These are phyloP conservation scores for Candida suzukii DNA, from an alignment of 805 yeast species.

Conservation along the genomic window DNA sequence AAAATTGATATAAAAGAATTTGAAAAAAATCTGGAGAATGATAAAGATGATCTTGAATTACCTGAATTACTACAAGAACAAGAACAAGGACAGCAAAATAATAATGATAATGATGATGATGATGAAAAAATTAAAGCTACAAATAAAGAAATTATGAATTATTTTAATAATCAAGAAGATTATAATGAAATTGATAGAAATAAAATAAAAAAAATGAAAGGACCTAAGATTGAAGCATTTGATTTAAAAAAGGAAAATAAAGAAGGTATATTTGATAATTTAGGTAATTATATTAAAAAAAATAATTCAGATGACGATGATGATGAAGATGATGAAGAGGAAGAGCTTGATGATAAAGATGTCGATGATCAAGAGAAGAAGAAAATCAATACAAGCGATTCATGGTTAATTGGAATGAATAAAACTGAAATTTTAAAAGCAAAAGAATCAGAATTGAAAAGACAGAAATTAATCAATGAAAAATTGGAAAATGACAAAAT, in stretches of 20 bases:
- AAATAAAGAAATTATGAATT: conserved; percentile 8
- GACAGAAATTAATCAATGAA: conserved; percentile 18
- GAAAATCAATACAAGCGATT: conserved; percentile 25
- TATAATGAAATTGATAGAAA: conserved; percentile 4
- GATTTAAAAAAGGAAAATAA: conserved; percentile 48
- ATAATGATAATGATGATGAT: conserved; percentile 3
- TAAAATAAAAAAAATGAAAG: conserved; percentile 9
- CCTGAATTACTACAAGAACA: background rate
- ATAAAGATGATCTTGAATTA: conserved; percentile 5
- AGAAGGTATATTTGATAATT: conserved; percentile 54
- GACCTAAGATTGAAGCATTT: conserved; percentile 55
- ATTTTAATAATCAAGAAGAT: conserved; percentile 24
- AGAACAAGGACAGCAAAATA: too few relatives aligned
- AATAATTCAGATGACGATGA: conserved; percentile 4
- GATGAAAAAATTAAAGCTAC: conserved; percentile 2
- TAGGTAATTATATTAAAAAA: conserved; percentile 48
- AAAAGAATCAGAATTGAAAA: conserved; percentile 13
- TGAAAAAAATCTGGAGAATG: conserved; percentile 19
- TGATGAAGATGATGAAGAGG: conserved; percentile 10
- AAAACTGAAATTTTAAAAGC: conserved; percentile 19
- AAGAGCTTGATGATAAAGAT: conserved; percentile 13
- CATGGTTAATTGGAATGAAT: conserved; percentile 16
- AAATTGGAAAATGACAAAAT: conserved; percentile 6
- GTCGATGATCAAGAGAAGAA: conserved; percentile 15
- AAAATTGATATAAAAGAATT: conserved; percentile 30